phyloP scores from a whole-genome alignment of 139 green algal species.

The Closterium sp. region DNA sequence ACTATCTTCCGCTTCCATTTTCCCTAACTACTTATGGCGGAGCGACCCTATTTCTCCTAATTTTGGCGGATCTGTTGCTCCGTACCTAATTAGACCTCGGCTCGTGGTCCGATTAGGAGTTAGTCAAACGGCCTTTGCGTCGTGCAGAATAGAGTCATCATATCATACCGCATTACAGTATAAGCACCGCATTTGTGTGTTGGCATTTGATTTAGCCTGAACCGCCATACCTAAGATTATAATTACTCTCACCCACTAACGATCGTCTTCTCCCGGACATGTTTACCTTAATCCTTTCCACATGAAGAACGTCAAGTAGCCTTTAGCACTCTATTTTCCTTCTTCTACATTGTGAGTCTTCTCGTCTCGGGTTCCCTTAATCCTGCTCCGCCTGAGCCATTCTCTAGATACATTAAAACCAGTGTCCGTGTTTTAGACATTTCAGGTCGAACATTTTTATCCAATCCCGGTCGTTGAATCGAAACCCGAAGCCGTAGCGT shows the following conservation, averaged over 20 bases:
- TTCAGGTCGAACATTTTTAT: not conserved
- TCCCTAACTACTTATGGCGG: not conserved
- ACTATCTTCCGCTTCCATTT: not conserved
- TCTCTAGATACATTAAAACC: not conserved
- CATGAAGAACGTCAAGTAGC: not conserved
- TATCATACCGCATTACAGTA: not conserved
- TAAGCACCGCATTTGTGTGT: not conserved
- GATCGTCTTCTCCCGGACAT: not conserved
- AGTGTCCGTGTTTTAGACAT: not conserved
- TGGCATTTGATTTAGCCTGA: not conserved
- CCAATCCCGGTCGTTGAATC: not conserved
- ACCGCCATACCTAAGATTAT: not conserved
- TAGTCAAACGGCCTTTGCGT: not conserved
- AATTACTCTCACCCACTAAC: not conserved
- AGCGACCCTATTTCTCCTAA: not conserved
- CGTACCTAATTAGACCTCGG: not conserved
- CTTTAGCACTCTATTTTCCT: not conserved
- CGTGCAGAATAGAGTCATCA: not conserved
- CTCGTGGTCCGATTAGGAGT: not conserved
- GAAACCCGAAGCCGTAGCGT: not conserved
- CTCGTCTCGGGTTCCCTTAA: not conserved
- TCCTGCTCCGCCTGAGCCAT: not conserved
- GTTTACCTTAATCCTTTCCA: not conserved
- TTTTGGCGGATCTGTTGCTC: not conserved
- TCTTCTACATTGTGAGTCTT: not conserved